These are phyloP conservation scores for Lentinus brumalis DNA, from an alignment of 768 basidiomycete genomes.

Conservation along the genomic window DNA sequence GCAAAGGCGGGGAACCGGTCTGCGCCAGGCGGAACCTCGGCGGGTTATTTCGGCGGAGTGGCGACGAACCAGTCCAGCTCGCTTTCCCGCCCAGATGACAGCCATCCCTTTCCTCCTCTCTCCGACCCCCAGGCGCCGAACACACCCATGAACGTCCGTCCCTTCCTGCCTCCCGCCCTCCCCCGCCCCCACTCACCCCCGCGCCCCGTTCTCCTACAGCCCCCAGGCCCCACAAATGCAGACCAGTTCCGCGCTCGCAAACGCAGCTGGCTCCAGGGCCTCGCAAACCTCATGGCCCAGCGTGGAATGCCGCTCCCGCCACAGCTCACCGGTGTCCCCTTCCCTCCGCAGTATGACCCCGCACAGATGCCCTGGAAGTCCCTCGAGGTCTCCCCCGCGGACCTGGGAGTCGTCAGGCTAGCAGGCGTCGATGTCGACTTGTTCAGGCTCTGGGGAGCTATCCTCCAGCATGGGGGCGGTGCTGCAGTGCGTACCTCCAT, in stretches of 20 bases:
- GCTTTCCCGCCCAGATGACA: slow-evolving; percentile 26
- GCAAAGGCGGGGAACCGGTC: slow-evolving; percentile 58
- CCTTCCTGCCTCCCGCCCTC: slow-evolving; percentile 4
- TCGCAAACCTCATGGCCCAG: slow-evolving; percentile 60
- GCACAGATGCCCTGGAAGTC: slow-evolving; percentile 62
- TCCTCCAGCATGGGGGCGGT: slow-evolving; percentile 62
- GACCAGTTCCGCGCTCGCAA: slow-evolving; percentile 50
- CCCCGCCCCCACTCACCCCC: slow-evolving; percentile 30
- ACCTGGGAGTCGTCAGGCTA: slow-evolving; percentile 65
- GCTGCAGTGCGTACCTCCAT: slow-evolving; percentile 48
- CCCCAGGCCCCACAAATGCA: slow-evolving; percentile 27
- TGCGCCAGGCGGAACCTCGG: slow-evolving; percentile 57
- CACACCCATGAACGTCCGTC: slow-evolving; percentile 38
- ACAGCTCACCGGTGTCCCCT: slow-evolving; percentile 62
- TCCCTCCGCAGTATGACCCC: slow-evolving; percentile 62
- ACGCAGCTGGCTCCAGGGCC: slow-evolving; percentile 57
- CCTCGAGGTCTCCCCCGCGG: slow-evolving; percentile 58
- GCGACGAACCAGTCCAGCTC: slow-evolving; percentile 29
- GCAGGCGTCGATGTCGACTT: slow-evolving; percentile 77
- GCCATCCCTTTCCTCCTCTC: slow-evolving; percentile 21
- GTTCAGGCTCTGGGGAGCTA: slow-evolving; percentile 70
- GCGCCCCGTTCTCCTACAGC: slow-evolving; percentile 35
- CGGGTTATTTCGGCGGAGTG: slow-evolving; percentile 66
- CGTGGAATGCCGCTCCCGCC: slow-evolving; percentile 73
- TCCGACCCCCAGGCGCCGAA: slow-evolving; percentile 47